Evolutionary conservation across 2,329 filamentous ascomycete genomes (phyloP), one percentile per base, ranked within the genome.

Genomic region (Aureobasidium melanogenum): DNA sequence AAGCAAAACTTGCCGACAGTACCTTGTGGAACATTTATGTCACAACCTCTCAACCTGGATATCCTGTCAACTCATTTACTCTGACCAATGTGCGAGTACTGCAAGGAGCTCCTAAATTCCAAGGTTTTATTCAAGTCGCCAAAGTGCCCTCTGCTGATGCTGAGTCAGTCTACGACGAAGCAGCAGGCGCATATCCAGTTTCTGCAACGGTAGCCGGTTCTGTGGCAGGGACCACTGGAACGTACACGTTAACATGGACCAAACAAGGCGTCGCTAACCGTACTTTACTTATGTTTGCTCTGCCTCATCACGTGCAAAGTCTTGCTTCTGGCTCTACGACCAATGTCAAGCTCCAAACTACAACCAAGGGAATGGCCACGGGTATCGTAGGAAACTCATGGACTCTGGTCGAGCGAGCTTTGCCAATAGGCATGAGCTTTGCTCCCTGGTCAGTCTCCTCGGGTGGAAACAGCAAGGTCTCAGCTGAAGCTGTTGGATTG

Each of bases 271-370:
- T 84, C 38, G 70, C 79, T 17, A 73, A 76, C 7, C 77, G 82
- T 17, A 82, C 79, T 3, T 77, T 96, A 24, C 79, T 94, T 65
- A 94, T 96, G 86, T 97, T 88, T 71, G 89, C 89, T 17, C 77
- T 99, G 51, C 91, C 92, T 24, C 94, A 97, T 72, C 94, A 97
- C 66, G 71, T 90, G 3, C 77, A 84, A 34, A 91, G 89, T 0
- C 92, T 97, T 63, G 84, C 90, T 65, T 73, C 74, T 0, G 84
- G 84, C 9, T 76, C 75, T 12, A 75, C 78, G 26, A 72, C 70
- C 1, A 72, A 76, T 5, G 71, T 94, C 1, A 79, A 82, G 64
- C 76, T 97, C 57, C 83, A 87, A 61, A 93, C 91, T 0, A 88
- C 91, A 0, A 96, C 91, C 22, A 97, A 97, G 75, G 94, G 94